phyloP scores from a whole-genome alignment of 2,329 filamentous ascomycete genomes.

The Phoma herbarum region DNA sequence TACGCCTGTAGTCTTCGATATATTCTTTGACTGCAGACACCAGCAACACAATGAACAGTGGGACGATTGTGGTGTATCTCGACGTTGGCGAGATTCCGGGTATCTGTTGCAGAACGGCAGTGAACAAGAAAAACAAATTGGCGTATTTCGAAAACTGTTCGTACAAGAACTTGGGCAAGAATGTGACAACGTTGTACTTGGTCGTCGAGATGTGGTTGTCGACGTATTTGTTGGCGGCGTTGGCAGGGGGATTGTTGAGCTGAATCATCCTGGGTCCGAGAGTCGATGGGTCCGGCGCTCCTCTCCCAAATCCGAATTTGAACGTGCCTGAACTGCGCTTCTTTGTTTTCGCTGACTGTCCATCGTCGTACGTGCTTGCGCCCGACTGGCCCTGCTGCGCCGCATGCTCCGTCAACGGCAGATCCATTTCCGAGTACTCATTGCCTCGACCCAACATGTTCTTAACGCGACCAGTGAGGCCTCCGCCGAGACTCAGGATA shows the following conservation, averaged over 20 bases:
- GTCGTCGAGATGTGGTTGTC: conserved; percentile 98
- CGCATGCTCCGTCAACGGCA: conserved; percentile 85
- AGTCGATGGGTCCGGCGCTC: conserved; percentile 87
- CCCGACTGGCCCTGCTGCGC: conserved; percentile 56
- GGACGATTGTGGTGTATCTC: conserved; percentile 93
- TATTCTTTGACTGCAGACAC: conserved; percentile 97
- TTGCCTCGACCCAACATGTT: conserved; percentile 87
- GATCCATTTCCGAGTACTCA: conserved; percentile 96
- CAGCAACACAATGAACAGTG: conserved; percentile 85
- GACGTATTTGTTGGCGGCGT: conserved; percentile 86
- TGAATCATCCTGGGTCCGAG: conserved; percentile 92
- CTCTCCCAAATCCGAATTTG: conserved; percentile 89
- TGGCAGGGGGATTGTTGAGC: conserved; percentile 95
- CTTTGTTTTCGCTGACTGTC: conserved; percentile 43
- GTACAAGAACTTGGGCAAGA: conserved; percentile 94
- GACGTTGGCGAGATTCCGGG: conserved; percentile 95
- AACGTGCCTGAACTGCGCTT: conserved; percentile 68
- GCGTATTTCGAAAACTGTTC: conserved; percentile 99
- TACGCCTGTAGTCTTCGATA: conserved; percentile 91
- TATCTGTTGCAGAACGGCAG: conserved; percentile 92
- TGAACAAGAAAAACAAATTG: conserved; percentile 99
- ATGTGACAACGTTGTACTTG: conserved; percentile 94
- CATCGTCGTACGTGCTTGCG: conserved; percentile 52
- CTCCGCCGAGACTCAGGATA: conserved; percentile 85
- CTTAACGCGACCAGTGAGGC: conserved; percentile 86